Evolutionary conservation across 192 early-diverging fungal species (phyloP), one percentile per base, ranked within the genome.

Genomic region (Dissophora globulifera): DNA sequence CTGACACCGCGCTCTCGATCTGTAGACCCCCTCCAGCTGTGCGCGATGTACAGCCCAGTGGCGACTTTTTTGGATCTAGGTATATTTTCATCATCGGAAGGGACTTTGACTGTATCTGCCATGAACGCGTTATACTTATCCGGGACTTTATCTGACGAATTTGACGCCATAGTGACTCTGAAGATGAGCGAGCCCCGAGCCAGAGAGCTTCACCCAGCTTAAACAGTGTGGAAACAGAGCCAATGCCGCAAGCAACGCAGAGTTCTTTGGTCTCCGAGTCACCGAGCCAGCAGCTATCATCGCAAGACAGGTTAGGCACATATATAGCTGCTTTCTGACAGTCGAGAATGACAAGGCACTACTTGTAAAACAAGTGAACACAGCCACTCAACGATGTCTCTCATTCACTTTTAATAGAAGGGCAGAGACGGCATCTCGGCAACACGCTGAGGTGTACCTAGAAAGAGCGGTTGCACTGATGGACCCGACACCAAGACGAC

Each of bases 401-500:
- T 38, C 35, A 13, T 38, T 6, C 35, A 9, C 35, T 13, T 38
- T 38, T 38, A n/a, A 38, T 38, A 38, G 35, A 6, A 13, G 13
- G 35, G 35, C 35, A 13, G 35, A 38, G 33, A 2, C 20, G 35
- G 55, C 3, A 3, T 56, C 23, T 4, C 17, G 16, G 15, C n/a
- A 50, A 13, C 15, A 51, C 29, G 47, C 55, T 16, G 65, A 16
- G 47, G 35, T n/a, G 15, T 67, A 67, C 17, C 47, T 67, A 15
- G 46, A 40, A 5, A n/a, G 33, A 25, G 50, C 22, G 2, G 15
- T 40, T 22, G 22, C 16, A 16, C 17, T 11, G 22, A 20, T 67
- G 38, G 55, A 58, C 23, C 26, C 25, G 6, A 48, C 26, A 4
- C 19, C 45, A 19, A 58, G 25, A 13, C 15, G 45, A 1, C 54